Conservation (phyloP, 176 grass and related monocot species). For the Hyparrhenia diplandra region DNA sequence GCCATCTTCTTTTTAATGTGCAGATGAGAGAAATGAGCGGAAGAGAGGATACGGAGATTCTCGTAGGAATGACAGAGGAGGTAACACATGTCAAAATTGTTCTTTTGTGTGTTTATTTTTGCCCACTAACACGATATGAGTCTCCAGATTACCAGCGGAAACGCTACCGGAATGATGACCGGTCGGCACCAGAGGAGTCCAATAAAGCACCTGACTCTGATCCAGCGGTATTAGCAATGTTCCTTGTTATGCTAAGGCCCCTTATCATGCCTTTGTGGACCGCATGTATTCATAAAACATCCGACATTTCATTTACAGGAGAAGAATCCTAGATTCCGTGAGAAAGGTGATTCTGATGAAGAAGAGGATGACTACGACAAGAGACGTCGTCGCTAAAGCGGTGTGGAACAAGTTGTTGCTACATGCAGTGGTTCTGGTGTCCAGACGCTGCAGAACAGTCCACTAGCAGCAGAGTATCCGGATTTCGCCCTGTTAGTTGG, state of each 20-base stretch:
- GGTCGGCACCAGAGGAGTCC: conserved; percentile 18
- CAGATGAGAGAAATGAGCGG: conserved; percentile 72
- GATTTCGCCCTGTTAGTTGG: not conserved
- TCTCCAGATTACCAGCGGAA: conserved; percentile 74
- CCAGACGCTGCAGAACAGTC: not conserved
- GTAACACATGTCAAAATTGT: conserved; percentile 9
- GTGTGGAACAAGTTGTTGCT: not conserved
- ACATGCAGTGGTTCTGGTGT: not conserved
- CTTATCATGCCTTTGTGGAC: not conserved
- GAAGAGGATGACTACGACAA: conserved; percentile 77
- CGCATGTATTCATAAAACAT: not conserved
- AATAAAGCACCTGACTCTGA: conserved; percentile 65
- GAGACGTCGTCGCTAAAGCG: conserved; percentile 52
- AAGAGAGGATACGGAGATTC: conserved; percentile 67
- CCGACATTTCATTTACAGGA: conserved; percentile 42
- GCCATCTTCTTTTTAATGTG: conserved; percentile 10
- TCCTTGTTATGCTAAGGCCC: not conserved
- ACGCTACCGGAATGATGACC: conserved; percentile 56
- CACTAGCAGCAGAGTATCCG: not conserved
- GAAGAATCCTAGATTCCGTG: conserved; percentile 87
- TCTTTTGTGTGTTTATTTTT: not conserved
- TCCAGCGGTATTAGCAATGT: conserved; percentile 38
- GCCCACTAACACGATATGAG: not conserved
- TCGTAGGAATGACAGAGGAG: conserved; percentile 77
- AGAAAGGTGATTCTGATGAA: conserved; percentile 85